Conservation (phyloP, 352 stramenopile genomes). For the Phytophthora tubulina region DNA sequence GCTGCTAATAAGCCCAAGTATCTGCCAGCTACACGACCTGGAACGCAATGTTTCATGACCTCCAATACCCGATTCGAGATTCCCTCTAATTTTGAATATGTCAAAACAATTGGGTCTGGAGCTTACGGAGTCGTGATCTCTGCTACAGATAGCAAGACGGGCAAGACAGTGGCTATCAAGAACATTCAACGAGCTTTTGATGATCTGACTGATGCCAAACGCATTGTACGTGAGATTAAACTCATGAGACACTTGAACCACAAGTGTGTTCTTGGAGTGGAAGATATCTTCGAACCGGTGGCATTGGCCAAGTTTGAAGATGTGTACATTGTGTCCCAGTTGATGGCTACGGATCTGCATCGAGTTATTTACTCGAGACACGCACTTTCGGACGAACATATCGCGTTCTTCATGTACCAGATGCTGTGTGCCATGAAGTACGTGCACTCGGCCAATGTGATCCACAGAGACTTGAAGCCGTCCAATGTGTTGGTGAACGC, state of each 20-base stretch:
- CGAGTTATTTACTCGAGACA: conserved; percentile 92
- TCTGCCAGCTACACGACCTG: conserved; percentile 70
- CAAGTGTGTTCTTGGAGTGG: conserved; percentile 90
- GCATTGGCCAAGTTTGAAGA: conserved; percentile 83
- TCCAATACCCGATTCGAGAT: conserved; percentile 90
- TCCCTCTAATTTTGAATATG: conserved; percentile 78
- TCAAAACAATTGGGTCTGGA: conserved; percentile 91
- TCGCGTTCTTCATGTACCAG: conserved; percentile 93
- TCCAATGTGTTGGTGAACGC: conserved; percentile 97
- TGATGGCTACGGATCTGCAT: conserved; percentile 93
- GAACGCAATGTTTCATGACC: conserved; percentile 85
- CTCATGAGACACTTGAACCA: conserved; percentile 93
- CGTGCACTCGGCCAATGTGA: conserved; percentile 94
- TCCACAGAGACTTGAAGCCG: conserved; percentile 97
- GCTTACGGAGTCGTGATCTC: conserved; percentile 94
- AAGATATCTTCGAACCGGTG: conserved; percentile 78
- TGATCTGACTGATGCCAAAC: conserved; percentile 99
- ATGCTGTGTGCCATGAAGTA: conserved; percentile 93
- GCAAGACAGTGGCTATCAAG: conserved; percentile 89
- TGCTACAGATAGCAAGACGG: conserved; percentile 53
- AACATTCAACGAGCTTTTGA: conserved; percentile 96
- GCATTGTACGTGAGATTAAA: conserved; percentile 98
- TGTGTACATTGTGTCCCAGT: conserved; percentile 92
- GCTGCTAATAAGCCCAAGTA: conserved; percentile 87
- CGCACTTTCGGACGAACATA: conserved; percentile 85